These are phyloP conservation scores for Medicago lupulina DNA, from an alignment of 306 rosid genomes.

Conservation along the genomic window DNA sequence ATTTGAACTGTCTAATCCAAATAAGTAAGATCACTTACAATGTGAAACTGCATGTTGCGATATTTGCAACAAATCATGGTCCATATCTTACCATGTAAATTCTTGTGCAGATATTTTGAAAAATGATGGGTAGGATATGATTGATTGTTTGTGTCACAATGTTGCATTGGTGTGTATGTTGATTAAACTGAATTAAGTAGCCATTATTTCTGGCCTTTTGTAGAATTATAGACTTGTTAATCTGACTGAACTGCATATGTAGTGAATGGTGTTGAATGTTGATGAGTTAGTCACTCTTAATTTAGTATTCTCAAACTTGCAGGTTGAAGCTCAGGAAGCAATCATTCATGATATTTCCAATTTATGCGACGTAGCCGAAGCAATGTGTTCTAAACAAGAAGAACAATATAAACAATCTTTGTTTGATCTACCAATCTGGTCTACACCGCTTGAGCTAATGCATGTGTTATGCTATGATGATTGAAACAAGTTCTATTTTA, in stretches of 20 bases:
- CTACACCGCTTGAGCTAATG: slow-evolving; percentile 65
- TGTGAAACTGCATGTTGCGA: not conserved
- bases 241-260: slow-evolving; percentile 4
- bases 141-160: not conserved
- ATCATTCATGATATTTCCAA: slow-evolving; percentile 57
- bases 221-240: slow-evolving; percentile 12
- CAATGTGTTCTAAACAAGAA: slow-evolving; percentile 55
- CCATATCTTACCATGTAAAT: not conserved
- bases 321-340: slow-evolving; percentile 81
- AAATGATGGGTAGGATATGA: not conserved
- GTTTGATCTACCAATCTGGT: slow-evolving; percentile 77
- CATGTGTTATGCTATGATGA: slow-evolving; percentile 55
- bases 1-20: not conserved
- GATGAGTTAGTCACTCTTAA: slow-evolving; percentile 23
- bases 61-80: not conserved
- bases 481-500: slow-evolving; percentile 37
- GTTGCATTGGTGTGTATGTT: not conserved
- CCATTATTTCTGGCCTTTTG: not conserved
- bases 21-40: not conserved
- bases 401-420: slow-evolving; percentile 55
- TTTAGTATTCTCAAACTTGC: slow-evolving; percentile 26
- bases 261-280: slow-evolving; percentile 1
- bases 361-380: slow-evolving; percentile 72
- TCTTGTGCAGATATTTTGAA: not conserved
- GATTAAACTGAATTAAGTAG: not conserved